phyloP scores from a whole-genome alignment of 169 alveolate genomes.

The Cryptosporidium canis region DNA sequence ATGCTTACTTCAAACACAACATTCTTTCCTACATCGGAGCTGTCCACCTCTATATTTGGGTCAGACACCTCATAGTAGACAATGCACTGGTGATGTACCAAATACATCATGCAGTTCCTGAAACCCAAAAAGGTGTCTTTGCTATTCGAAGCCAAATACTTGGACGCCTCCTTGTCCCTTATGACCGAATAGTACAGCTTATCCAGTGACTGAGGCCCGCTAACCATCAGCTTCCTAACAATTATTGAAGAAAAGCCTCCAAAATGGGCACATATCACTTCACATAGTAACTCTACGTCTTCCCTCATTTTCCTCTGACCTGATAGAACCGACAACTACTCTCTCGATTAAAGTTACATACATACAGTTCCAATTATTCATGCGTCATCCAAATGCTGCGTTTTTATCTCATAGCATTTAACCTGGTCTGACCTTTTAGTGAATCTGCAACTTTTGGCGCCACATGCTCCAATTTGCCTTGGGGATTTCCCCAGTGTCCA shows the following conservation, averaged over 20 bases:
- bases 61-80: background rate
- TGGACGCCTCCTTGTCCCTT: background rate
- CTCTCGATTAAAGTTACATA: background rate
- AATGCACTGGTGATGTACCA: constrained; percentile 40
- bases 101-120: constrained; percentile 34
- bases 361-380: background rate
- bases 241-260: constrained; percentile 46
- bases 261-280: constrained; percentile 25
- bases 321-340: background rate
- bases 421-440: no score
- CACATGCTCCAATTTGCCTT: no score
- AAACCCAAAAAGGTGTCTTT: constrained; percentile 18
- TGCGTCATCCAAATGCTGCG: background rate
- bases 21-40: background rate
- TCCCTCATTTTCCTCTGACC: constrained; percentile 41
- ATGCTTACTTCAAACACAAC: constrained; percentile 30
- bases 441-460: no score
- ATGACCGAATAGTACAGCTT: constrained; percentile 13
- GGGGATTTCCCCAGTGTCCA: no score
- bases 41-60: background rate
- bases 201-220: constrained; percentile 41
- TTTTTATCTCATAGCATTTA: no score
- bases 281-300: constrained; percentile 59
- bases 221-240: constrained; percentile 8
- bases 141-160: background rate